phyloP scores from a whole-genome alignment of 1,139 yeast genomes.

The Casaregolazyma suthepensis region DNA sequence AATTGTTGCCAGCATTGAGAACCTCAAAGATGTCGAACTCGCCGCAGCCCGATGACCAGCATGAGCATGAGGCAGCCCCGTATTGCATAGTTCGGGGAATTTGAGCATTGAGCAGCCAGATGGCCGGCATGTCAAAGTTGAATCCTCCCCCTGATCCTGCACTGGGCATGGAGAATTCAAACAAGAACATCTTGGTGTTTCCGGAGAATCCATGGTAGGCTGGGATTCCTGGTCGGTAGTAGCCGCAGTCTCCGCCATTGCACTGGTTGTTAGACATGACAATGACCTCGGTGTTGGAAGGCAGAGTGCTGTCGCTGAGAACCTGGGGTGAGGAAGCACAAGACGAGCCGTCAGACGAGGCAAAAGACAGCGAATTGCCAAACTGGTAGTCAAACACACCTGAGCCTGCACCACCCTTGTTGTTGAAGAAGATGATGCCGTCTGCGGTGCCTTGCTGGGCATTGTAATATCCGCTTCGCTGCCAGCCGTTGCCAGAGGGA shows the following conservation, averaged over 20 bases:
- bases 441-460: conserved; percentile 49
- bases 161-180: conserved; percentile 87
- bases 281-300: conserved; percentile 68
- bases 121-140: conserved; percentile 82
- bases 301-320: conserved; percentile 56
- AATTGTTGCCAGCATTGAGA: conserved; percentile 55
- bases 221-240: conserved; percentile 76
- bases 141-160: conserved; percentile 38
- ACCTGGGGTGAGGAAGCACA: conserved; percentile 58
- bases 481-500: conserved; percentile 51
- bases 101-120: conserved; percentile 90
- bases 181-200: conserved; percentile 70
- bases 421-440: conserved; percentile 78
- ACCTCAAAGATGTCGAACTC: conserved; percentile 89
- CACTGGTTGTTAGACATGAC: conserved; percentile 71
- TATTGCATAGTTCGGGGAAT: conserved; percentile 92
- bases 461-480: conserved; percentile 65
- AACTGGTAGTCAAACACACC: conserved; percentile 80
- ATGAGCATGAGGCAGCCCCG: conserved; percentile 70
- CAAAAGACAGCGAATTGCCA: conserved; percentile 83
- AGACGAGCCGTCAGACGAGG: conserved; percentile 64
- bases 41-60: conserved; percentile 97
- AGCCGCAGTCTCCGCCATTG: conserved; percentile 67
- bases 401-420: conserved; percentile 65
- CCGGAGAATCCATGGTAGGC: conserved; percentile 83